Percentiles rank a stretch among this genome's conserved stretches.
phyloP scores from a whole-genome alignment of 176 grass and related monocot species.

The Miscanthus lutarioriparius region DNA sequence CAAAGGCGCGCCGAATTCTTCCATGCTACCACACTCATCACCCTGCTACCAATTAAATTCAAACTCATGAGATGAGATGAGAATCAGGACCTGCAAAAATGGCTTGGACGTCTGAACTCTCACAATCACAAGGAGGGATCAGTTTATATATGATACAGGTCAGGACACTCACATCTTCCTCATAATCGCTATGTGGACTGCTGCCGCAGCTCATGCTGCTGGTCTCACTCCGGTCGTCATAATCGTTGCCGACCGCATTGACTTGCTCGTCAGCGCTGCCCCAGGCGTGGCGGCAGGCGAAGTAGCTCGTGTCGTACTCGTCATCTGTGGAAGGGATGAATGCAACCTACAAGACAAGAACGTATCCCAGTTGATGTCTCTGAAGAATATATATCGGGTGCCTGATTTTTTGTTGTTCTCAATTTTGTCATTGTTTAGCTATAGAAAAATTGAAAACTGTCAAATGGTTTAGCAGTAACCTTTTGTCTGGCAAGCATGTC shows the following conservation, averaged over 20 bases:
- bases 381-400: background rate
- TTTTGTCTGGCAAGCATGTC: constrained; percentile 87
- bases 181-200: constrained; percentile 63
- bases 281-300: constrained; percentile 82
- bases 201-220: constrained; percentile 86
- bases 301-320: constrained; percentile 97
- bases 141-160: background rate
- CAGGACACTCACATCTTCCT: constrained; percentile 75
- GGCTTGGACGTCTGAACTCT: background rate
- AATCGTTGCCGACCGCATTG: constrained; percentile 43
- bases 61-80: background rate
- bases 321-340: constrained; percentile 90
- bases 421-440: background rate
- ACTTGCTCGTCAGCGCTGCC: constrained; percentile 46
- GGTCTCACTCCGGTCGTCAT: constrained; percentile 63
- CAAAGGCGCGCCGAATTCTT: constrained; percentile 70
- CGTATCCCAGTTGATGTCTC: too few species aligned
- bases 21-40: constrained; percentile 92
- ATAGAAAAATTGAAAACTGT: background rate
- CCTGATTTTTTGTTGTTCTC: background rate
- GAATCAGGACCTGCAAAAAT: background rate
- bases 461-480: constrained; percentile 36
- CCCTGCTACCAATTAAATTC: constrained; percentile 43
- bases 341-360: constrained; percentile 49
- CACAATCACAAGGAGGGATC: background rate